Base-by-base conservation (phyloP, 106 monocot genomes). In the Phalaenopsis aphrodite region DNA sequence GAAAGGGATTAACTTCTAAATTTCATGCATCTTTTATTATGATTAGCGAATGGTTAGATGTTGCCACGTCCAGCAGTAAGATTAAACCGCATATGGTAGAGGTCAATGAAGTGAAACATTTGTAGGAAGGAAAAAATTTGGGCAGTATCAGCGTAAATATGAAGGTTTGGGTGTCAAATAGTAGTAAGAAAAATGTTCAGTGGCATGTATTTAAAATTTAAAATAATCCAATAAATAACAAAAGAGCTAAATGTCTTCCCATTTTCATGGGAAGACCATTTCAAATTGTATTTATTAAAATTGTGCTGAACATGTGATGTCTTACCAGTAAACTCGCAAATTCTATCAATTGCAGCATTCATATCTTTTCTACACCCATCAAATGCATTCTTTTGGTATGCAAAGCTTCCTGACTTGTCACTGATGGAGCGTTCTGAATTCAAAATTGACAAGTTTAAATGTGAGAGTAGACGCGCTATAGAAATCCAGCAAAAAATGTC, bases 291-390 rank as follows among this genome's bases (percentile, higher is more conserved):
- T 69, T 15, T 23, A 69, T 5, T 68, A 69, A 69, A 69, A 69
- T 38, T 0, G 37, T 39, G 1, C 12, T 12, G 69, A 69, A 39
- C 38, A 69, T 69, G 69, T 69, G 5, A 61, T 69, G 69, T 39
- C 79, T 86, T 85, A 92, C 97, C 97, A 49, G 88, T 85, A 78
- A 97, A 92, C 65, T 94, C 97, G 80, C 97, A 97, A 38, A 97
- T 79, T 79, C 79, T 87, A 79, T 92, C 90, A 74, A 97, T 89
- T 66, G 97, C 97, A 39, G 87, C 78, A 84, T 97, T 94, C 21
- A 97, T 90, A 74, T 94, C 97, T 85, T 94, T 94, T 85, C 97
- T 87, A 81, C 94, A 86, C 56, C 94, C 94, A 82, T 94, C 94
- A 90, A 97, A 97, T 87, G 89, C 61, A 84, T 82, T 89, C 57